phyloP scores from a whole-genome alignment of 805 yeast genomes.

The Wickerhamiella occidentalis region DNA sequence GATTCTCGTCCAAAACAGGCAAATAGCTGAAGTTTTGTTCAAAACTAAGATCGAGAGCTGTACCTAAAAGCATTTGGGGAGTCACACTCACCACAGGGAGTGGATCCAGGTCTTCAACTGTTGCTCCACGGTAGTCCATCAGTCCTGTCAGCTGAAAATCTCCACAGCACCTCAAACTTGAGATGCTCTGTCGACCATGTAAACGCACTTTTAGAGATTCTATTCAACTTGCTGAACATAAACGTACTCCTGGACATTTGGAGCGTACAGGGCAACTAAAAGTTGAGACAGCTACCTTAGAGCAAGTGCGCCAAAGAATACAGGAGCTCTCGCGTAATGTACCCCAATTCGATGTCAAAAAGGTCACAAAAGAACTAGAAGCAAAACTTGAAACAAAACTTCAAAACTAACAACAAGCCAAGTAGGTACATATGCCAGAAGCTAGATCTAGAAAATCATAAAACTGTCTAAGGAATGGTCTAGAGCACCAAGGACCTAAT shows the following conservation, averaged over 20 bases:
- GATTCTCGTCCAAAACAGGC: slow-evolving; percentile 40
- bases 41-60: slow-evolving; percentile 43
- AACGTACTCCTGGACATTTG: slow-evolving; percentile 56
- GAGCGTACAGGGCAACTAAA: slow-evolving; percentile 28
- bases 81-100: slow-evolving; percentile 45
- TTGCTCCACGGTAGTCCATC: slow-evolving; percentile 30
- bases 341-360: slow-evolving; percentile 1
- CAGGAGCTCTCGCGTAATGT: slow-evolving; percentile 26
- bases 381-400: too few species aligned
- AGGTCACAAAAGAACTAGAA: not conserved
- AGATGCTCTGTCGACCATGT: slow-evolving; percentile 52
- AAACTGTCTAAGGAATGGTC: not conserved
- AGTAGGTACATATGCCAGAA: too few species aligned
- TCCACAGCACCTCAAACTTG: too few species aligned
- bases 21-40: slow-evolving; percentile 43
- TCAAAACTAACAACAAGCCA: too few species aligned
- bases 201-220: slow-evolving; percentile 72
- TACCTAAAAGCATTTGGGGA: slow-evolving; percentile 36
- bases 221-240: slow-evolving; percentile 68
- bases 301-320: slow-evolving; percentile 36
- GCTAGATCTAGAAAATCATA: too few species aligned
- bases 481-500: too few species aligned
- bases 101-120: slow-evolving; percentile 47
- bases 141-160: not conserved
- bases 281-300: slow-evolving; percentile 35